Percentiles rank a stretch among this genome's conserved stretches.
phyloP scores from a whole-genome alignment of 257 asterid species.

The Nicotiana attenuata region DNA sequence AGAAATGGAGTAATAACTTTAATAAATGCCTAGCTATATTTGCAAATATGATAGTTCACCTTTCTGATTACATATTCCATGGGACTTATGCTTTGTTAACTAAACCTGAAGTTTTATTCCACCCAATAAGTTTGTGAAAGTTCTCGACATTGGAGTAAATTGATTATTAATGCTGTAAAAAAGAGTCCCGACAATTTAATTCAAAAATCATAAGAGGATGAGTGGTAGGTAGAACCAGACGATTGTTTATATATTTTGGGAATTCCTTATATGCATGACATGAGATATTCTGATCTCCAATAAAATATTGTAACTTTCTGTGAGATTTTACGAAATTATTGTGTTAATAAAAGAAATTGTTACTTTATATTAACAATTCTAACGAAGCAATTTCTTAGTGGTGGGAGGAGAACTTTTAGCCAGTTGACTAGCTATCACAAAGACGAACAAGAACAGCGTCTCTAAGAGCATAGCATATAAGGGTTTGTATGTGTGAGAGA shows the following conservation, averaged over 20 bases:
- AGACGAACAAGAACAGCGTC: no score
- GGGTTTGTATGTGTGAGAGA: no score
- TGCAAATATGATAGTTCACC: not conserved
- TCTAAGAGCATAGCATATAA: no score
- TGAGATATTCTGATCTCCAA: no score
- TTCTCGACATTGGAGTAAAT: not conserved
- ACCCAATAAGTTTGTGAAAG: not conserved
- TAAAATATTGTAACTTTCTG: no score
- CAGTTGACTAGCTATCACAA: no score
- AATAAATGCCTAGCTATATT: not conserved
- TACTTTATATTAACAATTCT: not conserved
- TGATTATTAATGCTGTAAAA: not conserved
- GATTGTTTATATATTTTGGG: no score
- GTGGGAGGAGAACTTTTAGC: no score
- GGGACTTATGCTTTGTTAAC: not conserved
- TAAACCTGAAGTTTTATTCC: not conserved
- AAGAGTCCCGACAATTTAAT: not conserved
- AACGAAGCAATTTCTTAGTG: no score
- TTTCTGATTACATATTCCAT: not conserved
- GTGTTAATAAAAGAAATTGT: not conserved
- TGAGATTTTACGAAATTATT: no score
- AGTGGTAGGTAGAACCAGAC: not conserved
- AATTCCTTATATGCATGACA: no score
- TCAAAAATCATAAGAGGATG: not conserved
- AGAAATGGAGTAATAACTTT: no score